A percentile compares a stretch with the other conserved stretches of the same genome.
Evolutionary conservation across 2,329 filamentous ascomycete genomes (phyloP).

Genomic region (Penicillium sp.): DNA sequence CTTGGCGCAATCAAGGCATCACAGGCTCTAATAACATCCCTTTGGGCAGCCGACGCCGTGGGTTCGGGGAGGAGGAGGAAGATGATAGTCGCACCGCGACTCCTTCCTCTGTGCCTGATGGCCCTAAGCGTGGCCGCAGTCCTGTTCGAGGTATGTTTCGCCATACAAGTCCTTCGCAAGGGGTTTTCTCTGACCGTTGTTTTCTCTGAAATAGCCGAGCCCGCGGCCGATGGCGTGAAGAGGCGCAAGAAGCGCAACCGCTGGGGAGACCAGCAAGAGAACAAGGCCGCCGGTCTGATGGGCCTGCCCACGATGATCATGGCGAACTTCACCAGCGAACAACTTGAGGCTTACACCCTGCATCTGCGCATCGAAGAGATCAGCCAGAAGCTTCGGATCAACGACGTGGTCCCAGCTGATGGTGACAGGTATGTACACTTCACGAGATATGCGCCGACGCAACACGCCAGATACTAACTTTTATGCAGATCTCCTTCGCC

Average conservation of each 20-base stretch:
- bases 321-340: conserved; percentile 96
- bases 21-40: conserved; percentile 99
- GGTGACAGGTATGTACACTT: conserved; percentile 73
- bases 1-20: conserved; percentile 73
- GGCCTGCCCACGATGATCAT: conserved; percentile 93
- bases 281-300: conserved; percentile 98
- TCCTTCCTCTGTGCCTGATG: conserved; percentile 48
- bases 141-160: conserved; percentile 68
- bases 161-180: not conserved
- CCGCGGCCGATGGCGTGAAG: conserved; percentile 70
- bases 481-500: conserved; percentile 81
- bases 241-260: conserved; percentile 97
- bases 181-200: conserved; percentile 25
- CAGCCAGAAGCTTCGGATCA: conserved; percentile 97
- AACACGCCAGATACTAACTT: conserved; percentile 12
- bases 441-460: not conserved
- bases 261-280: conserved; percentile 96
- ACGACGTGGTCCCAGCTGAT: conserved; percentile 96
- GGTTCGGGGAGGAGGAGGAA: conserved; percentile 61
- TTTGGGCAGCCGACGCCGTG: conserved; percentile 79
- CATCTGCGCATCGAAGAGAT: conserved; percentile 98
- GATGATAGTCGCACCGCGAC: conserved; percentile 47
- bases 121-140: conserved; percentile 84
- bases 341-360: conserved; percentile 93
- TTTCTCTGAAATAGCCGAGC: conserved; percentile 36